A percentile compares a stretch with the other conserved stretches of the same genome.
Evolutionary conservation across 2,329 filamentous ascomycete species (phyloP).

Genomic region (Diaporthe capsici): DNA sequence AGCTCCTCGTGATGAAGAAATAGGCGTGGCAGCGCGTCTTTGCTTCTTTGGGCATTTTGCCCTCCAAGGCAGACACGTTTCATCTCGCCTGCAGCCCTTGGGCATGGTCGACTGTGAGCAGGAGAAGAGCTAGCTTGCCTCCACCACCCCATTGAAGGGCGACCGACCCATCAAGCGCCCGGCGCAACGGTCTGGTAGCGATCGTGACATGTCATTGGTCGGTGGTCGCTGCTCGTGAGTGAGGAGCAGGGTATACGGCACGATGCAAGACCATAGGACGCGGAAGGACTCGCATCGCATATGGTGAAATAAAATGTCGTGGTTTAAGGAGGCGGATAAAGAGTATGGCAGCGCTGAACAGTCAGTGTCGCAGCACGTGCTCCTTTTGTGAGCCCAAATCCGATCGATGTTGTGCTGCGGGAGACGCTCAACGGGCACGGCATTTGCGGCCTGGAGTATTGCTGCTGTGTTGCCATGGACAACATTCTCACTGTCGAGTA

Average conservation of each 20-base stretch:
- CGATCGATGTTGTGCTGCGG: not conserved
- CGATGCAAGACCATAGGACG: not conserved
- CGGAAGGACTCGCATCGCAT: not conserved
- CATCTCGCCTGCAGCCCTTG: slow-evolving; percentile 39
- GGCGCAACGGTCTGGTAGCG: slow-evolving; percentile 36
- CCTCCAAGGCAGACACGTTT: slow-evolving; percentile 34
- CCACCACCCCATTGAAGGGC: not conserved
- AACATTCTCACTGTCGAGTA: not conserved
- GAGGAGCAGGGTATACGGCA: slow-evolving; percentile 12
- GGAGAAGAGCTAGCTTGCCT: slow-evolving; percentile 3
- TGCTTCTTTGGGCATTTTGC: slow-evolving; percentile 34
- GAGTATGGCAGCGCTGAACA: not conserved
- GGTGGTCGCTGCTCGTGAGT: slow-evolving; percentile 1
- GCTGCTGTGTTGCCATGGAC: not conserved
- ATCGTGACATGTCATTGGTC: slow-evolving; percentile 10
- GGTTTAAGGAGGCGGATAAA: not conserved
- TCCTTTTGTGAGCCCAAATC: not conserved
- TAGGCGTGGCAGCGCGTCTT: slow-evolving; percentile 6
- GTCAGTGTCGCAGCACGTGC: not conserved
- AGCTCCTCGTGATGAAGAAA: slow-evolving; percentile 9
- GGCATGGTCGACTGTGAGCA: slow-evolving; percentile 10
- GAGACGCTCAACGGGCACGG: not conserved
- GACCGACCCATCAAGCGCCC: slow-evolving; percentile 24
- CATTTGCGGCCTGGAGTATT: not conserved
- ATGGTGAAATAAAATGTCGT: too few relatives aligned